Evolutionary conservation across 305 asterid genomes (phyloP).

Genomic region (Fraxinus floribunda): DNA sequence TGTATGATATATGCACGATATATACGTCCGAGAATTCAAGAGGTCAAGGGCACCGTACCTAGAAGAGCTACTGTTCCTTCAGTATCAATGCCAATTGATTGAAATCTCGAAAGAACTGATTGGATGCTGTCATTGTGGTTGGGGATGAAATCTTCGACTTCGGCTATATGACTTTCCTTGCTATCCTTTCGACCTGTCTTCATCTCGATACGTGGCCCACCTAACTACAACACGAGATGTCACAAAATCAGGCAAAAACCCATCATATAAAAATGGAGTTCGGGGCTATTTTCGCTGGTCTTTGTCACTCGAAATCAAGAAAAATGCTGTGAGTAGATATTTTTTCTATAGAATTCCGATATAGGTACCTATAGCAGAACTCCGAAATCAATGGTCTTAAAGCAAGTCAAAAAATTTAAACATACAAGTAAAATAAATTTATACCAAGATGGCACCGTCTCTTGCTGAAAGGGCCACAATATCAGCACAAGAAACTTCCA

Average conservation of each 20-base stretch:
- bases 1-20: background rate
- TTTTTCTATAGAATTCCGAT: too few species aligned
- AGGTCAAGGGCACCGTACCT: slow-evolving; percentile 34
- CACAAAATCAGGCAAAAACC: background rate
- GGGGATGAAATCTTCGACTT: slow-evolving; percentile 56
- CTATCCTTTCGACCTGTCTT: slow-evolving; percentile 77
- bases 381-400: background rate
- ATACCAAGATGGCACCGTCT: slow-evolving; percentile 58
- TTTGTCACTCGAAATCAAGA: background rate
- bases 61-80: slow-evolving; percentile 69
- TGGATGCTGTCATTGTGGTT: slow-evolving; percentile 64
- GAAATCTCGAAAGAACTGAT: slow-evolving; percentile 50
- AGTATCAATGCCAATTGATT: slow-evolving; percentile 53
- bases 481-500: slow-evolving; percentile 84
- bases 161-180: slow-evolving; percentile 37
- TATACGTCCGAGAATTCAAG: background rate
- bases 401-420: background rate
- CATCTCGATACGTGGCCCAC: slow-evolving; percentile 67
- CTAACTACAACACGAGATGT: slow-evolving; percentile 40
- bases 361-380: too few species aligned
- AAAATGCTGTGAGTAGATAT: too few species aligned
- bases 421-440: background rate
- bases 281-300: background rate
- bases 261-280: background rate
- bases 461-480: slow-evolving; percentile 77